Percentiles rank a stretch among this genome's conserved stretches.
These are phyloP conservation scores for Debaryomyces psychrophilus DNA, from an alignment of 1,139 yeast genomes.

Conservation along the genomic window DNA sequence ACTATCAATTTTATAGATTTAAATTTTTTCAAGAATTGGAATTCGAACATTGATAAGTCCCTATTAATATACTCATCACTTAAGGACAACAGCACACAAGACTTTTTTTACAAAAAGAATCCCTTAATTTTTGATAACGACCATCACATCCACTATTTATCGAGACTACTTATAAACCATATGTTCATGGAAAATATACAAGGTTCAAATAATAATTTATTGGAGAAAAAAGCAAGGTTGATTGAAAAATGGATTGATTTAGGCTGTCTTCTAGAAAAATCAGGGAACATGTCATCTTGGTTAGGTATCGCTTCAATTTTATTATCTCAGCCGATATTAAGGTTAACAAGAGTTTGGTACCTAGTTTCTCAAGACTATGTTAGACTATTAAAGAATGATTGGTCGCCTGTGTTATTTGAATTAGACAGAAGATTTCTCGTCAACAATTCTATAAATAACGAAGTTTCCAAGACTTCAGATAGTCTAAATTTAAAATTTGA, in stretches of 20 bases:
- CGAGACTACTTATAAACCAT: slow-evolving; percentile 72
- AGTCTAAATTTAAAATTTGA: slow-evolving; percentile 10
- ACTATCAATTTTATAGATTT: slow-evolving; percentile 61
- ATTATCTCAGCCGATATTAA: slow-evolving; percentile 79
- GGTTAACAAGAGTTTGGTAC: slow-evolving; percentile 79
- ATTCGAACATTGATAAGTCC: slow-evolving; percentile 62
- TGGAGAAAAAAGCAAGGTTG: slow-evolving; percentile 62
- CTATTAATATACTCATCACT: slow-evolving; percentile 38
- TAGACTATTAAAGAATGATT: slow-evolving; percentile 71
- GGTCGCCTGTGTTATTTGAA: slow-evolving; percentile 95
- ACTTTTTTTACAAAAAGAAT: slow-evolving; percentile 45
- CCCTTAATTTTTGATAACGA: slow-evolving; percentile 67
- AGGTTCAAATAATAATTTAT: slow-evolving; percentile 22
- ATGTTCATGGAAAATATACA: slow-evolving; percentile 53
- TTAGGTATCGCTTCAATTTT: slow-evolving; percentile 83
- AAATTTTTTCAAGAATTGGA: slow-evolving; percentile 66
- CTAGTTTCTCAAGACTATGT: slow-evolving; percentile 64
- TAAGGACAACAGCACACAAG: slow-evolving; percentile 22
- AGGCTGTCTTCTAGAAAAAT: slow-evolving; percentile 74
- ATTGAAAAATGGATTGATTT: slow-evolving; percentile 85
- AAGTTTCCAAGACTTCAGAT: slow-evolving; percentile 10
- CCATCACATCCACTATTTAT: slow-evolving; percentile 72
- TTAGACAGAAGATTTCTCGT: slow-evolving; percentile 73
- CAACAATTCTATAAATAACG: slow-evolving; percentile 26
- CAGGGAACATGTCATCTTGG: slow-evolving; percentile 97